Evolutionary conservation across 1,284 basidiomycete species (phyloP), one percentile per base, ranked within the genome.

Genomic region (Inonotus hispidus): DNA sequence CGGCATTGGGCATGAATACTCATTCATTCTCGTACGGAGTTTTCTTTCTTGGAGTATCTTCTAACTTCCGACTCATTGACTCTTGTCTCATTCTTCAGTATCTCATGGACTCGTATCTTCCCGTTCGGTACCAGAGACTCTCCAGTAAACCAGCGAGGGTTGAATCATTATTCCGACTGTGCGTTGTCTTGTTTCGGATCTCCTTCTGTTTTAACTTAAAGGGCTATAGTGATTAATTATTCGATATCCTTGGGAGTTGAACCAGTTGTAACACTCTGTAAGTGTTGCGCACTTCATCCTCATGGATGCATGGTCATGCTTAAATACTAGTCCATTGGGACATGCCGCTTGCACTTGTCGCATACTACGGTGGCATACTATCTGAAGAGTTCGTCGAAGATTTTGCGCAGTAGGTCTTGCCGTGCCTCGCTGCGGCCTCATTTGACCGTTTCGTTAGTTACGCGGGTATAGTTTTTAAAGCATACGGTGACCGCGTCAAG

Each of bases 11-110:
- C 41, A 66, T 77, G 19, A 81, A 77, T 59, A 74, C 77, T 6
- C 77, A 80, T 66, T 79, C 78, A 1, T 77, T 80, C 66, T 81
- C 78, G 79, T 80, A 59, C 56, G 77, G 7, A n/a, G n/a, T n/a
- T n/a, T n/a, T 49, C 7, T 23, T 49, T 23, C 23, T 25, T 25
- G 13, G 2, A 5, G 4, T 32, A 41, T 39, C 46, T 13, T n/a
- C 14, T 41, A 47, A n/a, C n/a, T 37, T 21, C n/a, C n/a, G n/a
- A 25, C 19, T 27, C n/a, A 58, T 23, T 23, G 32, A 63, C 37
- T 13, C 14, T 41, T 49, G 14, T 55, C n/a, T 13, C 8, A 47
- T 50, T 50, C 32, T 14, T 39, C 27, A 78, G 78, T 6, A 74
- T 79, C 35, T 79, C 79, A 1, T 81, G 79, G 79, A 73, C 78